Evolutionary conservation across 148 eudicot species (phyloP), one percentile per base, ranked within the genome.

Genomic region (Chenopodium berlandieri): DNA sequence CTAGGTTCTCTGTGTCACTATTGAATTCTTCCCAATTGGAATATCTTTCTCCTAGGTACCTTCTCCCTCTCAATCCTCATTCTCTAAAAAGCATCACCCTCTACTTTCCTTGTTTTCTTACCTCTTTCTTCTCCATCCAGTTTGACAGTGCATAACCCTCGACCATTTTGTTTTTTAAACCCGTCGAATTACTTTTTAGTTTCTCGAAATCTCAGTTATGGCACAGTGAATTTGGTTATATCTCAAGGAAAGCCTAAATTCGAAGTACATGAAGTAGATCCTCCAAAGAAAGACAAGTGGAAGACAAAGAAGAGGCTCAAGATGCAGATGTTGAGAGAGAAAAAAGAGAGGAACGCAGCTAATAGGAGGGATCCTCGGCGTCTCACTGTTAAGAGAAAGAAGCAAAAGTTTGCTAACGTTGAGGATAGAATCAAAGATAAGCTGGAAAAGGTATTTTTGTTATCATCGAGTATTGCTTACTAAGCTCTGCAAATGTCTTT

Each of bases 271-370:
- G 91, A 92, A 81, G 70, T 78, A 34, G 97, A 95, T 71, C 92
- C 94, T 31, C 99, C 97, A n/a, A 90, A 90, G 89, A 95, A 90
- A 76, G 86, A 91, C 54, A 95, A 91, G 85, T 95, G 97, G 94
- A 78, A 31, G 84, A 91, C 92, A 13, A 95, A 95, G 91, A 95
- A 95, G 86, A 88, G 91, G 85, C 79, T 95, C 46, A 93, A 93
- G 89, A 81, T 88, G 84, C 88, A 90, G 87, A 87, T 89, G 85
- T 86, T 84, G 89, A 91, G 88, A 73, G 97, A 93, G 84, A 95
- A 95, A 79, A 76, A 90, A 75, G 88, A 86, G 88, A 91, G 97
- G 54, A 93, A 88, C 85, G 84, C 83, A 7, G 97, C 97, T 46
- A 95, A 92, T 75, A 92, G 90, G 85, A 88, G 87, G 78, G 99